Evolutionary conservation across 2,329 filamentous ascomycete genomes (phyloP).

Genomic region (Corynespora cassiicola): DNA sequence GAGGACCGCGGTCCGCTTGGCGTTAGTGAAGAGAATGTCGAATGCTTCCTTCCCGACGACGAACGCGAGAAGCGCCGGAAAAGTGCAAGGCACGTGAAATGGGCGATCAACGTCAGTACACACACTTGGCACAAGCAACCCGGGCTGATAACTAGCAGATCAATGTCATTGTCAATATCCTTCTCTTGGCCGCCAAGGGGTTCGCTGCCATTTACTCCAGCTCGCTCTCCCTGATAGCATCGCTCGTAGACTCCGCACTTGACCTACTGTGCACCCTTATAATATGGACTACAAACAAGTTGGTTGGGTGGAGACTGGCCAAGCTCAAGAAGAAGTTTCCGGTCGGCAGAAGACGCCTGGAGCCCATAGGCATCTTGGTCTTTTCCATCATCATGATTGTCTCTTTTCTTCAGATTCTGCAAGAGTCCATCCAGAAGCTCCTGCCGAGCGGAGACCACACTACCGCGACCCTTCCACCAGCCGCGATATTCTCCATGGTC

Average conservation of each 20-base stretch:
- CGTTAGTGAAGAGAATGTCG: constrained; percentile 56
- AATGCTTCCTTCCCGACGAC: constrained; percentile 62
- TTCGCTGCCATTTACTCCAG: constrained; percentile 62
- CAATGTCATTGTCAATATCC: constrained; percentile 66
- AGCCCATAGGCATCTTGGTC: constrained; percentile 68
- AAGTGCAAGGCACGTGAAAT: constrained; percentile 57
- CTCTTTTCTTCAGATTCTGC: constrained; percentile 66
- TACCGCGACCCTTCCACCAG: constrained; percentile 57
- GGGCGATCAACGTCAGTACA: constrained; percentile 60
- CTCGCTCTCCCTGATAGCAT: constrained; percentile 68
- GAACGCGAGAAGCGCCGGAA: constrained; percentile 57
- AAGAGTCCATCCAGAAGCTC: constrained; percentile 66
- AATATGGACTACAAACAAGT: constrained; percentile 65
- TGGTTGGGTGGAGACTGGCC: constrained; percentile 64
- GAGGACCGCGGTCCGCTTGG: constrained; percentile 61
- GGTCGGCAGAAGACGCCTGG: constrained; percentile 58
- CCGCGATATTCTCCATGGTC: constrained; percentile 64
- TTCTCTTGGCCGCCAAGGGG: constrained; percentile 63
- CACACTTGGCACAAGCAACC: background rate
- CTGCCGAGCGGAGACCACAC: constrained; percentile 57
- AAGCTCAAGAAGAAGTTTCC: constrained; percentile 62
- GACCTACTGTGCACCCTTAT: constrained; percentile 67
- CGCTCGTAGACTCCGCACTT: constrained; percentile 66
- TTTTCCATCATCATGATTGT: constrained; percentile 69
- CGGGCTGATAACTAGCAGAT: constrained; percentile 44